Conservation (phyloP, 352 stramenopile genomes). For the Phytophthora pistaciae region DNA sequence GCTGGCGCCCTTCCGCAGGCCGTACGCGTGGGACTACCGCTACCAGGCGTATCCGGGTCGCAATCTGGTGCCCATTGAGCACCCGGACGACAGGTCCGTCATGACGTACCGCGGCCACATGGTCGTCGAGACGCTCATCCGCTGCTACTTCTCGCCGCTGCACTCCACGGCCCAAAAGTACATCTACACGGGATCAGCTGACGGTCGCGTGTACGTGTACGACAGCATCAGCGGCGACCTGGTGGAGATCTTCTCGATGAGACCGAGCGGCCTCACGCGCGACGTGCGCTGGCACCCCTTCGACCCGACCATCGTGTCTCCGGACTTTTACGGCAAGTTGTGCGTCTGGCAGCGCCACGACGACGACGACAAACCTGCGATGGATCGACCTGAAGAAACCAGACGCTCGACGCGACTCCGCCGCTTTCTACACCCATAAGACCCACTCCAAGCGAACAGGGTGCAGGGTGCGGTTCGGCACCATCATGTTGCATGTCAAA, state of each 20-base stretch:
- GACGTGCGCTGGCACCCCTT: constrained; percentile 89
- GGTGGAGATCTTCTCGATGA: constrained; percentile 85
- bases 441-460: no score
- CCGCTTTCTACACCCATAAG: constrained; percentile 3
- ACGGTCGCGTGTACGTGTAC: constrained; percentile 88
- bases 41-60: constrained; percentile 81
- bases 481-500: constrained; percentile 2
- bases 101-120: constrained; percentile 89
- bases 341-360: constrained; percentile 83
- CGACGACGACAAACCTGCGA: constrained; percentile 14
- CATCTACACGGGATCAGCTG: constrained; percentile 85
- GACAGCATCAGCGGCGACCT: constrained; percentile 77
- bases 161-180: constrained; percentile 90
- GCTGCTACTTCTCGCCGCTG: constrained; percentile 88
- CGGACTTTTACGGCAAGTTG: constrained; percentile 89
- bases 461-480: not conserved
- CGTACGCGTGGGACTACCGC: constrained; percentile 86
- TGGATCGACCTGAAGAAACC: not conserved
- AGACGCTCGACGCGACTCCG: constrained; percentile 1
- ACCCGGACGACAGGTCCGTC: constrained; percentile 78
- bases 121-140: constrained; percentile 86
- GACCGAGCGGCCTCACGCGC: constrained; percentile 77
- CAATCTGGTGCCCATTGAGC: constrained; percentile 59
- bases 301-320: constrained; percentile 84
- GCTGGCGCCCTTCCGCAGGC: constrained; percentile 51